phyloP scores from a whole-genome alignment of 768 basidiomycete species.

The Suillus discolor region DNA sequence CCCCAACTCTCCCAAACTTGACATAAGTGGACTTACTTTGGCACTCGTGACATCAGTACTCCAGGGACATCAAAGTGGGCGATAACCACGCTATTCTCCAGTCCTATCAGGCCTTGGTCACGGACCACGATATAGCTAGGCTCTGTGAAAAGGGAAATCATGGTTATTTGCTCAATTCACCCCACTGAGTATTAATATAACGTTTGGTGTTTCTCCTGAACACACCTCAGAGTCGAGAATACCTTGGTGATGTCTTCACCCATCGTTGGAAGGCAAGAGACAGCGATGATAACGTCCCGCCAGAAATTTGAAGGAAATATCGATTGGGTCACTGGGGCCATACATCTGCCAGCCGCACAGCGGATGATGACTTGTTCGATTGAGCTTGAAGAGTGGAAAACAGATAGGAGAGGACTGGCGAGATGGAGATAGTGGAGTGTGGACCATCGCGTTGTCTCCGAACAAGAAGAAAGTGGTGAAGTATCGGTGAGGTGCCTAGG shows the following conservation, averaged over 20 bases:
- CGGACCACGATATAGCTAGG: not conserved
- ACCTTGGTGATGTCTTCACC: not conserved
- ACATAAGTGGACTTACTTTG: not conserved
- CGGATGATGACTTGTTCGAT: no score
- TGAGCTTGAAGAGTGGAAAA: no score
- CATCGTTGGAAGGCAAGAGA: no score
- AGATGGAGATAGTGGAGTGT: no score
- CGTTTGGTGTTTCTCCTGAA: not conserved
- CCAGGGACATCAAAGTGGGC: not conserved
- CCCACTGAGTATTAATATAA: not conserved
- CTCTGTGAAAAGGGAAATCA: not conserved
- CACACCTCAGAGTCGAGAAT: not conserved
- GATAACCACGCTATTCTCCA: not conserved
- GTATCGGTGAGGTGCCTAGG: no score
- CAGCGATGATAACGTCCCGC: no score
- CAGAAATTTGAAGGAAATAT: no score
- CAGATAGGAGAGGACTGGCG: no score
- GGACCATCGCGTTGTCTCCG: no score
- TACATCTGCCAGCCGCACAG: no score
- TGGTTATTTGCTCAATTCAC: not conserved
- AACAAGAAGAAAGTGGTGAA: no score
- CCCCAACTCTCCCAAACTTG: not conserved
- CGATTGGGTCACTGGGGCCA: no score
- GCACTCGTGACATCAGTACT: not conserved
- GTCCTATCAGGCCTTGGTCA: not conserved